Evolutionary conservation across 495 filamentous ascomycete genomes (phyloP).

Genomic region (Penicillium manginii): DNA sequence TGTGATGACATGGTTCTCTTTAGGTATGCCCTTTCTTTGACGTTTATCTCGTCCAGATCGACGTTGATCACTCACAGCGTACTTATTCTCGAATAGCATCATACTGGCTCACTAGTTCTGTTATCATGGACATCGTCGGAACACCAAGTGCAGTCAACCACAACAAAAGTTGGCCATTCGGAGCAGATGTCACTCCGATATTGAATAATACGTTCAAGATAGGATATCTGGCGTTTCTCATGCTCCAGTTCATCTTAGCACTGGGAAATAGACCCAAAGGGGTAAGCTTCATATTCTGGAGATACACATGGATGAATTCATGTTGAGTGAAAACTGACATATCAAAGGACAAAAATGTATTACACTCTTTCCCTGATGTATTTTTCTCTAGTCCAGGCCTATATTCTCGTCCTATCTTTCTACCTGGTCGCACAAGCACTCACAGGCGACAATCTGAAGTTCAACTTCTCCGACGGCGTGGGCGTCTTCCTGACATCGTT

Average conservation of each 20-base stretch:
- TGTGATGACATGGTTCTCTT: slow-evolving; percentile 90
- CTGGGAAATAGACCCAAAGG: slow-evolving; percentile 96
- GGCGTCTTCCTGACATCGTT: slow-evolving; percentile 65
- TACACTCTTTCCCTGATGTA: slow-evolving; percentile 86
- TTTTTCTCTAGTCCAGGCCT: slow-evolving; percentile 84
- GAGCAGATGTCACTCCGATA: slow-evolving; percentile 75
- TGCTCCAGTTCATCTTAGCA: slow-evolving; percentile 92
- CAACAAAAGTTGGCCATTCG: slow-evolving; percentile 68
- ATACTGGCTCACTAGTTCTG: slow-evolving; percentile 91
- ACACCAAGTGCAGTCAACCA: slow-evolving; percentile 55
- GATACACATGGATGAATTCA: not conserved
- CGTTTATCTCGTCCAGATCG: no score
- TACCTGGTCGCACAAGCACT: slow-evolving; percentile 86
- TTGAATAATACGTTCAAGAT: slow-evolving; percentile 90
- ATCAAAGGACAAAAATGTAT: slow-evolving; percentile 54
- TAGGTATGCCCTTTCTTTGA: slow-evolving; percentile 58
- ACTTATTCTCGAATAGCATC: slow-evolving; percentile 50
- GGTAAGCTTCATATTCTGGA: slow-evolving; percentile 38
- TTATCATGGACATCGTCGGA: slow-evolving; percentile 96
- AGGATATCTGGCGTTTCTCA: slow-evolving; percentile 80
- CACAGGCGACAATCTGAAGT: slow-evolving; percentile 50
- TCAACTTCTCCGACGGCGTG: slow-evolving; percentile 52
- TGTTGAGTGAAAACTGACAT: not conserved
- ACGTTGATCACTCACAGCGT: not conserved
- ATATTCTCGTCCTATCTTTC: slow-evolving; percentile 81